Conservation (phyloP, 1,284 basidiomycete species). For the Trametes sp. region DNA sequence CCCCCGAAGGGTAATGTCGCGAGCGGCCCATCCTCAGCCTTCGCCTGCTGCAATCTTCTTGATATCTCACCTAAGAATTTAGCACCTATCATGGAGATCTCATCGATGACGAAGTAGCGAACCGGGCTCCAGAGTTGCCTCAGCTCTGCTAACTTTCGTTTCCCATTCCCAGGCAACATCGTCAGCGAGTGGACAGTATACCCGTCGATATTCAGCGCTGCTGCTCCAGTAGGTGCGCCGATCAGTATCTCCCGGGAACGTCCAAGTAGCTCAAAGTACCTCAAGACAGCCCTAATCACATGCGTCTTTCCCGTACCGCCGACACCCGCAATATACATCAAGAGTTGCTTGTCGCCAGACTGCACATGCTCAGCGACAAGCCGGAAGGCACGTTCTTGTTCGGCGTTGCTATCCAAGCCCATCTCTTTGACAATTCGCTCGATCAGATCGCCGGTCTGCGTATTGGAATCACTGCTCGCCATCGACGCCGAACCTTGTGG, state of each 20-base stretch:
- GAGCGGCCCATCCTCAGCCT: background rate
- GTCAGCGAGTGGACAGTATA: constrained; percentile 21
- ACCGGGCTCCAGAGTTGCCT: background rate
- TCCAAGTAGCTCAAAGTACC: background rate
- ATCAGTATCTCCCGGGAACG: background rate
- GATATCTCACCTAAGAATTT: background rate
- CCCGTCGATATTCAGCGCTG: constrained; percentile 16
- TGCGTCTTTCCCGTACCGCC: constrained; percentile 32
- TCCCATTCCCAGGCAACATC: constrained; percentile 2
- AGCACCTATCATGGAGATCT: constrained; percentile 15
- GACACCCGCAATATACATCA: constrained; percentile 26
- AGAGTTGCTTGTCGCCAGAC: constrained; percentile 12
- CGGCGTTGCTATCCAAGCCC: background rate
- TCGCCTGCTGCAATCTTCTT: constrained; percentile 1
- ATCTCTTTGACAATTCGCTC: background rate
- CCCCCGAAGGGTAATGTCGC: constrained; percentile 20
- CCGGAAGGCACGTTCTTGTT: constrained; percentile 5
- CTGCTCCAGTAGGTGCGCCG: constrained; percentile 21
- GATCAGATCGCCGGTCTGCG: background rate
- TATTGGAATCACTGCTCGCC: constrained; percentile 14
- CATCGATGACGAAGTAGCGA: constrained; percentile 8
- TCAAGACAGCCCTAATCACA: constrained; percentile 22
- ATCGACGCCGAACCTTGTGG: background rate
- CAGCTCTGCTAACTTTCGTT: background rate
- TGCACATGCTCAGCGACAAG: constrained; percentile 11